Evolutionary conservation across 345 rosid species (phyloP).

Genomic region (Ricinus communis): DNA sequence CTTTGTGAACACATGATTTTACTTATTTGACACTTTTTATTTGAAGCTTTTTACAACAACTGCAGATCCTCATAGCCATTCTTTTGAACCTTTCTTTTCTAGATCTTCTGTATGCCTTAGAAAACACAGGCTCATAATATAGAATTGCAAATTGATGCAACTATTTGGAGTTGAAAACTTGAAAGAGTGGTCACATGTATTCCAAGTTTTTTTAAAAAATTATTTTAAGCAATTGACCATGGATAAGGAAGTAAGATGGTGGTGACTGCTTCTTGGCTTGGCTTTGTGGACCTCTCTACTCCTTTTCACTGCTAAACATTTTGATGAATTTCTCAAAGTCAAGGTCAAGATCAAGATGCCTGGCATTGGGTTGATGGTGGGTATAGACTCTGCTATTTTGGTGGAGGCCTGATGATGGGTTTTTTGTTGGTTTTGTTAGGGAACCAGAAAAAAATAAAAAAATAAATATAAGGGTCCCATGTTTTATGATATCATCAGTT

Average conservation of each 20-base stretch:
- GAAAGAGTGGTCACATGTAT: conserved; percentile 22
- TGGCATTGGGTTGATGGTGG: conserved; percentile 3
- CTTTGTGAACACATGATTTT: too few species aligned
- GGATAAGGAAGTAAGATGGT: not conserved
- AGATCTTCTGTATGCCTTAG: not conserved
- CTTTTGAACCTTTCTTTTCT: not conserved
- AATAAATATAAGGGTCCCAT: conserved; percentile 14
- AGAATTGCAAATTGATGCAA: not conserved
- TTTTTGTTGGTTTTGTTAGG: conserved; percentile 1
- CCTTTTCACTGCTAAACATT: not conserved
- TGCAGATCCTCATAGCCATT: too few species aligned
- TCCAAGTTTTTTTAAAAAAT: too few species aligned
- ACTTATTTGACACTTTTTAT: too few species aligned
- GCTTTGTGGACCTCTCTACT: not conserved
- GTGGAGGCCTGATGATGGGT: conserved; percentile 3
- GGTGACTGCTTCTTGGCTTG: conserved; percentile 2
- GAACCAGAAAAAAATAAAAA: not conserved
- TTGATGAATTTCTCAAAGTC: conserved; percentile 14
- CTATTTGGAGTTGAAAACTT: conserved; percentile 23
- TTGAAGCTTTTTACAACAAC: too few species aligned
- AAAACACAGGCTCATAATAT: not conserved
- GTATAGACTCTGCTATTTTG: conserved; percentile 14
- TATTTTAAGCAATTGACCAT: conserved; percentile 10
- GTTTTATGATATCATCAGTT: conserved; percentile 11
- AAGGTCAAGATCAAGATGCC: not conserved